Percentiles rank a stretch among this genome's conserved stretches.
These are phyloP conservation scores for Plasmodiophora brassicae DNA, from an alignment of 208 protist species.

Conservation along the genomic window DNA sequence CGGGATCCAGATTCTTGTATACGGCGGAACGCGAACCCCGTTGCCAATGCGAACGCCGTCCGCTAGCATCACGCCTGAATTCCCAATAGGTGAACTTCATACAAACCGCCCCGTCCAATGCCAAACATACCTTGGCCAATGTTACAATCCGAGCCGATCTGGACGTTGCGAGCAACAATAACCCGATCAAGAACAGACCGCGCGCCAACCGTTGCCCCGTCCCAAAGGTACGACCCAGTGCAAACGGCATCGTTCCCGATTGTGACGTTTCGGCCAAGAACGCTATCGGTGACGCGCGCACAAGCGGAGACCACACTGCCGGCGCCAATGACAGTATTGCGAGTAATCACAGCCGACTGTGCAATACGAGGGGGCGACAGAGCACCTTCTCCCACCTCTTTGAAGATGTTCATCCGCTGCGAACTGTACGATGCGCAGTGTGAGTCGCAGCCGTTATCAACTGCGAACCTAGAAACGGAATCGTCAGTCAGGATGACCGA, in stretches of 20 bases:
- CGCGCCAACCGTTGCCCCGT: background rate
- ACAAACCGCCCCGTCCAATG: background rate
- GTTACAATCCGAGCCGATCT: background rate
- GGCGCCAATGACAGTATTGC: background rate
- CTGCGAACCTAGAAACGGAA: background rate
- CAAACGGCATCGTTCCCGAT: background rate
- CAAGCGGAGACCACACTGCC: background rate
- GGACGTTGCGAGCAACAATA: background rate
- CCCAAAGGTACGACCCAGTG: background rate
- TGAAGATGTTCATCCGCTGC: slow-evolving; percentile 9
- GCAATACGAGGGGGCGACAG: background rate
- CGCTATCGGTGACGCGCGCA: background rate
- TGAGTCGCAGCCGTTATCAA: background rate
- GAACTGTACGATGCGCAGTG: background rate
- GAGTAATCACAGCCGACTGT: background rate
- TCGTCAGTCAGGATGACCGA: background rate
- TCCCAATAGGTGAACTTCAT: background rate
- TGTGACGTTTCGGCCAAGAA: background rate
- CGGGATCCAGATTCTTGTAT: background rate
- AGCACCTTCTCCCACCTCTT: background rate
- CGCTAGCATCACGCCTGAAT: background rate
- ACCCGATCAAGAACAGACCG: background rate
- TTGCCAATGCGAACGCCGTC: slow-evolving; percentile 10
- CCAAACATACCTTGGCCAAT: background rate
- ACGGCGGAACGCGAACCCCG: slow-evolving; percentile 6